Base-by-base conservation (phyloP, 352 stramenopile genomes). In the Phytophthora pini region DNA sequence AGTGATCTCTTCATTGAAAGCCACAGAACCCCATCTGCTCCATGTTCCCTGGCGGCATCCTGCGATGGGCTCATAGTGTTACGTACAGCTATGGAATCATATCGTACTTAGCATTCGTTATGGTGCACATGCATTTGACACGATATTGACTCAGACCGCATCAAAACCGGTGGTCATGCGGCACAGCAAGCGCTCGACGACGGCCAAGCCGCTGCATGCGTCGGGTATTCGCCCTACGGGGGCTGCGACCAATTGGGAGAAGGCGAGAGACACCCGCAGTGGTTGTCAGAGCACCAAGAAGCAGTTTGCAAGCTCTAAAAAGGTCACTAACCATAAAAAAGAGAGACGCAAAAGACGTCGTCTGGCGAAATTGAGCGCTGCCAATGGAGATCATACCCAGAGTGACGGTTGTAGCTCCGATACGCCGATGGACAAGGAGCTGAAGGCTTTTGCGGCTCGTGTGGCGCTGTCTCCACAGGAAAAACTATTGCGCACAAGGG, bases 381-480 rank as follows among this genome's bases (percentile, higher is more conserved):
- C 40, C 34, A 53, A 46, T 56, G 43, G 29, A n/a, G 34, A 56
- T 9, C 50, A 47, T 38, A 41, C 15, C 17, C 40, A 32, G 9
- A 26, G 26, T 26, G 17, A 12, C 7, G 8, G 2, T 44, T 12
- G 4, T 12, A 51, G 36, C 50, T 1, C 13, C 2, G 60, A 63
- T 26, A 61, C 62, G 32, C 38, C 70, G 9, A 73, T 92, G 43
- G 76, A 87, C 10, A 46, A 43, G 0, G 79, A 92, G 34, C 65
- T 92, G n/a, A 66, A 41, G 38, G 53, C 56, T 5, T 84, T 92
- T 51, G 76, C 74, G 43, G 44, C 62, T 36, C 73, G 75, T 43
- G 74, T 92, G 44, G 59, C 73, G 54, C 65, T 90, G 12, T 83
- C 77, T 3, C 36, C 66, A 6, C 55, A 71, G 27, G 84, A 93